Conservation (phyloP, 495 filamentous ascomycete genomes). For the Eremomyces bilateralis region DNA sequence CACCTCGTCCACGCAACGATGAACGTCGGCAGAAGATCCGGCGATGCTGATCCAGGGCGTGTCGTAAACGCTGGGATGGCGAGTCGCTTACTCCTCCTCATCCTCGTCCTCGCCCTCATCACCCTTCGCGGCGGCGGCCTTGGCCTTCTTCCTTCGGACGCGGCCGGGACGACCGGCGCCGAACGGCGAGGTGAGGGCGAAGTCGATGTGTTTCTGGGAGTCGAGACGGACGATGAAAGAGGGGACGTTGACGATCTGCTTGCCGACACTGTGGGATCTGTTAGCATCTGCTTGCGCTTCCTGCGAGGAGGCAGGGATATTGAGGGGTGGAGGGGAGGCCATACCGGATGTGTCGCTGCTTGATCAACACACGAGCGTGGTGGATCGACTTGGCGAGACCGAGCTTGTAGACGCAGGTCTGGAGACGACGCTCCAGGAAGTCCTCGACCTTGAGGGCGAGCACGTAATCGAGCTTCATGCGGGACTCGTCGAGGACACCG, state of each 20-base stretch:
- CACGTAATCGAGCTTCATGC: slow-evolving; percentile 99
- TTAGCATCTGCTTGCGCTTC: neutral
- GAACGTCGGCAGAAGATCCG: no score
- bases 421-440: slow-evolving; percentile 96
- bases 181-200: slow-evolving; percentile 88
- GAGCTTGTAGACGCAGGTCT: slow-evolving; percentile 99
- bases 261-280: slow-evolving; percentile 45
- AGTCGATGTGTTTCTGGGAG: slow-evolving; percentile 99
- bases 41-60: no score
- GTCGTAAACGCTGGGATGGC: no score
- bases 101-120: slow-evolving; percentile 71
- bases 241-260: slow-evolving; percentile 99
- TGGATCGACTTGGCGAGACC: slow-evolving; percentile 99
- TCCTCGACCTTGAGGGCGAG: slow-evolving; percentile 94
- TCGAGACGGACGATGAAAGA: slow-evolving; percentile 98
- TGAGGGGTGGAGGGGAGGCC: slow-evolving; percentile 2
- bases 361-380: slow-evolving; percentile 98
- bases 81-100: slow-evolving; percentile 85
- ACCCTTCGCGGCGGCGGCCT: slow-evolving; percentile 78
- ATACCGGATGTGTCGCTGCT: slow-evolving; percentile 90
- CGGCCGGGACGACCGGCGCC: slow-evolving; percentile 92
- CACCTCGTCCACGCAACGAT: no score
- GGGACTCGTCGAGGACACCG: slow-evolving; percentile 97
- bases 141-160: slow-evolving; percentile 97
- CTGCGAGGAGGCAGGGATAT: neutral